Evolutionary conservation across 345 rosid genomes (phyloP).

Genomic region (Eucalyptus fibrosa): DNA sequence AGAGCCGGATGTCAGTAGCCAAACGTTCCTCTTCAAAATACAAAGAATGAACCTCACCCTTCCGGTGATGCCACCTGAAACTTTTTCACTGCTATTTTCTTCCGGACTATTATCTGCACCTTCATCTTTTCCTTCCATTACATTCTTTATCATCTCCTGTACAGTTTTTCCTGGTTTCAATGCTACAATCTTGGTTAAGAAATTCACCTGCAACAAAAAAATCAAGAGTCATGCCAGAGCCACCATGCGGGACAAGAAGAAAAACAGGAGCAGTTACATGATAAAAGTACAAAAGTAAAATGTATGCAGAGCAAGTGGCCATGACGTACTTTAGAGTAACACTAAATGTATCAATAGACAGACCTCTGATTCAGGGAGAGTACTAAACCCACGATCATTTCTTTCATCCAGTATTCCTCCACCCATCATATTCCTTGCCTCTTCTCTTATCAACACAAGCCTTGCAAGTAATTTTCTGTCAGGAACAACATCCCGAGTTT

Average conservation of each 20-base stretch:
- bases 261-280: background rate
- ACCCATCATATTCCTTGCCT: conserved; percentile 93
- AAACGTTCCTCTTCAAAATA: background rate
- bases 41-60: conserved; percentile 26
- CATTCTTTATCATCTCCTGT: conserved; percentile 68
- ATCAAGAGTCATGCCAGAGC: background rate
- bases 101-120: conserved; percentile 61
- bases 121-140: conserved; percentile 89
- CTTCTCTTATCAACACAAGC: conserved; percentile 88
- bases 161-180: conserved; percentile 74
- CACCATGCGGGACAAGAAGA: background rate
- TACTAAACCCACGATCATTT: conserved; percentile 83
- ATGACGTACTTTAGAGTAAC: background rate
- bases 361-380: conserved; percentile 95
- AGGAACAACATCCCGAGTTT: conserved; percentile 71
- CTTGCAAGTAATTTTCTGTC: conserved; percentile 82
- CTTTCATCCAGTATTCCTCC: conserved; percentile 94
- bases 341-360: background rate
- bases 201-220: conserved; percentile 53
- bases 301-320: background rate
- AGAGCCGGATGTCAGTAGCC: background rate
- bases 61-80: conserved; percentile 50
- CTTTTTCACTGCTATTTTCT: conserved; percentile 5
- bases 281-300: background rate
- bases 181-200: conserved; percentile 80